Percentiles rank a stretch among this genome's conserved stretches.
Conservation (phyloP, 164 flowering plant genomes). For the Stephania japonica region DNA sequence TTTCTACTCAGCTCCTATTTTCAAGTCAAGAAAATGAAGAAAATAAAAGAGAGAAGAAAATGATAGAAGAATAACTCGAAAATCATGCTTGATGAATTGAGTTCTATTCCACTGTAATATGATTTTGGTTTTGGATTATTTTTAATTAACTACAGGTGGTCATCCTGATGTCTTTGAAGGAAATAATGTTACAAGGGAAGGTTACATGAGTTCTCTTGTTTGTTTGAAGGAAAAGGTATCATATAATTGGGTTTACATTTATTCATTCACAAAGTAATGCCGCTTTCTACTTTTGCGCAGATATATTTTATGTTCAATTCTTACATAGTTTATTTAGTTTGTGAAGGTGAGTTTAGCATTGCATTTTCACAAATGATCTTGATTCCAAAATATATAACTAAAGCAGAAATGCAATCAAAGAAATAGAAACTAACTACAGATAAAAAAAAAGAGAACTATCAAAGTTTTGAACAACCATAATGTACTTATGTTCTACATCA, state of each 20-base stretch:
- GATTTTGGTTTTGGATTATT: background rate
- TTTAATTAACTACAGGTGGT: conserved; percentile 51
- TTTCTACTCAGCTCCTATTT: background rate
- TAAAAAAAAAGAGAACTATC: too few relatives aligned
- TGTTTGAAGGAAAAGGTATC: conserved; percentile 81
- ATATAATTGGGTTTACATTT: background rate
- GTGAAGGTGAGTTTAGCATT: background rate
- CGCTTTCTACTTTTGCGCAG: background rate
- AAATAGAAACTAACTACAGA: too few relatives aligned
- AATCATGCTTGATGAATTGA: too few relatives aligned
- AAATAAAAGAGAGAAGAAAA: background rate
- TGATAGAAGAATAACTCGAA: background rate
- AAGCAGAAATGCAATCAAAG: too few relatives aligned
- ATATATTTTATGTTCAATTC: background rate
- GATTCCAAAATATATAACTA: background rate
- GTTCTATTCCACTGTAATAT: background rate
- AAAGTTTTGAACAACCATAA: too few relatives aligned
- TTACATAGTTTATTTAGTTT: background rate
- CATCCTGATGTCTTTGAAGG: conserved; percentile 75
- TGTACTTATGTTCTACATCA: too few relatives aligned
- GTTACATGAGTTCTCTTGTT: conserved; percentile 69
- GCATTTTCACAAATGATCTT: background rate
- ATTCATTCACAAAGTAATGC: background rate
- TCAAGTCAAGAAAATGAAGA: background rate
- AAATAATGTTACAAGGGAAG: conserved; percentile 53